A percentile compares a stretch with the other conserved stretches of the same genome.
Conservation (phyloP, 345 rosid genomes). For the Salix dunnii region DNA sequence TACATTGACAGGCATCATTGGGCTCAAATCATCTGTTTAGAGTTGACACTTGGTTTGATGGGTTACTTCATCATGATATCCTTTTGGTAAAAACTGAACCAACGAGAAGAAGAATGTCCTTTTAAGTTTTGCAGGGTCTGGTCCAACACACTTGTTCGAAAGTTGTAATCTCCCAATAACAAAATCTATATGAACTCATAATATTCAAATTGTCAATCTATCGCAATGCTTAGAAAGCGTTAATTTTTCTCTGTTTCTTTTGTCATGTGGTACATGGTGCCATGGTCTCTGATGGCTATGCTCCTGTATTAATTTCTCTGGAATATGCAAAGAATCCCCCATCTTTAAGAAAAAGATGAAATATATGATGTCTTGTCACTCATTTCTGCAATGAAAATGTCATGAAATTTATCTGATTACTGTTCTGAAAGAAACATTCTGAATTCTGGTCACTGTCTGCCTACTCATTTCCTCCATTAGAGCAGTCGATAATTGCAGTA, state of each 20-base stretch:
- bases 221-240: not conserved
- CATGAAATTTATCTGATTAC: too few species aligned
- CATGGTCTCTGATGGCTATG: too few species aligned
- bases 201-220: not conserved
- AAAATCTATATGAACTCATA: not conserved
- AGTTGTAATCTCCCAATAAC: not conserved
- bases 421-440: too few species aligned
- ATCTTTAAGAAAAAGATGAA: too few species aligned
- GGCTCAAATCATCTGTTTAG: constrained; percentile 70
- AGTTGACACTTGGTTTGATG: not conserved
- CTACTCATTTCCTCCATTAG: too few species aligned
- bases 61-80: not conserved
- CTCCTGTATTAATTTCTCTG: too few species aligned
- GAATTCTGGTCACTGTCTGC: too few species aligned
- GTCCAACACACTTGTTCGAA: not conserved
- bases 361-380: too few species aligned
- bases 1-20: constrained; percentile 62
- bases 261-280: not conserved
- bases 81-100: not conserved
- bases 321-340: too few species aligned
- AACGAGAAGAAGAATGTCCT: not conserved
- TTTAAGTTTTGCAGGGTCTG: not conserved
- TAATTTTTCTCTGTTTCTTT: not conserved
- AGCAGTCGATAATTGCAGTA: too few species aligned
- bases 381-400: too few species aligned